Base-by-base conservation (phyloP, 495 filamentous ascomycete genomes). In the Trichoderma reesei region DNA sequence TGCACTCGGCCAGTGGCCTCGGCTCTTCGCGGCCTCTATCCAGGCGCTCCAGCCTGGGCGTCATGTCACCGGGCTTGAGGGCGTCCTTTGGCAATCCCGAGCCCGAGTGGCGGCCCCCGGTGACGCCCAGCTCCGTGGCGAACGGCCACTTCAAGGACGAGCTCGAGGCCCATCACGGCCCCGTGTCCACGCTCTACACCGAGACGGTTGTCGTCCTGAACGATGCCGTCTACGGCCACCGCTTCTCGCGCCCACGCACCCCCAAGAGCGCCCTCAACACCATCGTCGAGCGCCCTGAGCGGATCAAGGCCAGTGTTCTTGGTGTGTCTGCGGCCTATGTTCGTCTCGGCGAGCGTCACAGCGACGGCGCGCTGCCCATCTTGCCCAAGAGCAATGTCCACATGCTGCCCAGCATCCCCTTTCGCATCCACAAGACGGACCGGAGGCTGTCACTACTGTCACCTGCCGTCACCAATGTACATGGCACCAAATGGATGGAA, bases 161-260 rank as follows among this genome's bases (percentile, higher is more conserved):
- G 70, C 71, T 94, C 1, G 80, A 82, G 4, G 67, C 81, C 16
- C 87, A 92, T 67, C 79, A 86, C 54, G 74, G 77, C 33, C 72
- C 73, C 8, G 78, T 82, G 46, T 69, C 80, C 11, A 69, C 74
- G 10, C 65, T 73, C 18, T 71, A 69, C 46, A 75, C 88, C 31
- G 85, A 90, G 68, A 90, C 90, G 0, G 73, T 93, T 2, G 91
- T 96, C 10, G 82, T 98, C 38, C 71, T 98, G 4, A 90, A 98
- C 65, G 95, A 98, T 73, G 86, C 87, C 61, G 96, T 93, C 76
- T 98, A 97, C 68, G 91, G 91, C 11, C 94, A 98, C 73, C 86
- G 90, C 1, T 98, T 83, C 70, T 89, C 91, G 13, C 83, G 94
- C 31, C 91, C 90, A n/a, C 85, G 87, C 42, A 85, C 88, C 0